These are phyloP conservation scores for Kwoniella newhampshirensis DNA, from an alignment of 768 basidiomycete genomes.

Conservation along the genomic window DNA sequence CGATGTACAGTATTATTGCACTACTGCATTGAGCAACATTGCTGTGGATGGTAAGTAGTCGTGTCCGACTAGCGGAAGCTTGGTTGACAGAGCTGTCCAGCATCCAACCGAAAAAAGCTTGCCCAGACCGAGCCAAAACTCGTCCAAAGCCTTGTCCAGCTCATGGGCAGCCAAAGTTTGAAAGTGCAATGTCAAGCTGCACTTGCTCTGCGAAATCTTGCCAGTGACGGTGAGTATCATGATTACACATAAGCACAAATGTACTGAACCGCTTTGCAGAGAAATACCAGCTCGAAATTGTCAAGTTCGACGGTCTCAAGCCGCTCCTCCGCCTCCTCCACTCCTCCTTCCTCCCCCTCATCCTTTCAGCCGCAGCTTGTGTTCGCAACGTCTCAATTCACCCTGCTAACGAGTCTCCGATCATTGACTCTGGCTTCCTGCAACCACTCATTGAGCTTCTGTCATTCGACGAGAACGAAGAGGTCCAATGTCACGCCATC, in stretches of 20 bases:
- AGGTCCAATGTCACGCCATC: conserved; percentile 98
- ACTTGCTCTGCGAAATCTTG: conserved; percentile 89
- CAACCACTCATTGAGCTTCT: conserved; percentile 92
- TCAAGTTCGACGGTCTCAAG: conserved; percentile 87
- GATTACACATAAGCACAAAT: not conserved
- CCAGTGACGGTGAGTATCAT: conserved; percentile 76
- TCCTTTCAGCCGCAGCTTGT: conserved; percentile 95
- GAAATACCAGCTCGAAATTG: conserved; percentile 98
- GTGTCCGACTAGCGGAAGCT: no score
- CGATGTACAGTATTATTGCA: conserved; percentile 99
- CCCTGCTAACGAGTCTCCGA: conserved; percentile 96
- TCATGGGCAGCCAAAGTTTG: conserved; percentile 96
- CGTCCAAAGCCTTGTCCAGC: conserved; percentile 83
- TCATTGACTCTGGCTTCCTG: conserved; percentile 96
- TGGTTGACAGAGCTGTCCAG: conserved; percentile 52
- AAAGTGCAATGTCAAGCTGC: conserved; percentile 99
- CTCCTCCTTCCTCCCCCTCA: conserved; percentile 94
- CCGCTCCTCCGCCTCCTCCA: conserved; percentile 90
- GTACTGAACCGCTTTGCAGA: conserved; percentile 58
- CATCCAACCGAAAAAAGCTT: conserved; percentile 86
- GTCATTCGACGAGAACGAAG: conserved; percentile 98
- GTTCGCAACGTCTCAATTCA: conserved; percentile 99
- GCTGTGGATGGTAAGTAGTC: conserved; percentile 78
- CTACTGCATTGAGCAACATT: conserved; percentile 95
- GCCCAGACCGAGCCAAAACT: conserved; percentile 91